Evolutionary conservation across 176 grass and related monocot species (phyloP).

Genomic region (Musa schizocarpa): DNA sequence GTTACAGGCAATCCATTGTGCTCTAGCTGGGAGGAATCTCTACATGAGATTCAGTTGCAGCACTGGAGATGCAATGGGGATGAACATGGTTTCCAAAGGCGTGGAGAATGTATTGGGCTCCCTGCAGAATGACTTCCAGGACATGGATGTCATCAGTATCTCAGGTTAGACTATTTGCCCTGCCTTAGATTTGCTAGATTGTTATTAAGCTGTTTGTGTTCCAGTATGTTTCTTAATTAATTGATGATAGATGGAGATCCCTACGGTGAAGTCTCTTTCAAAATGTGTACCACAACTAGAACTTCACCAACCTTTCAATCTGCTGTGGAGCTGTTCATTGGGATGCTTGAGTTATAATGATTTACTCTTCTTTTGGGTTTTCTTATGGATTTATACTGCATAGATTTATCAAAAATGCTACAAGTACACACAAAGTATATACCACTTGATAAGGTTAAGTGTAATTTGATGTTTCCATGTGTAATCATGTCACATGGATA

Average conservation of each 20-base stretch:
- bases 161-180: neutral
- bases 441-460: no score
- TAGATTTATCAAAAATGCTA: no score
- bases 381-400: no score
- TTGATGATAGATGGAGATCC: neutral
- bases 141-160: constrained; percentile 7
- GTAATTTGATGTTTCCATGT: no score
- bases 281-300: no score
- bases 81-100: constrained; percentile 34
- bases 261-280: no score
- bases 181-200: neutral
- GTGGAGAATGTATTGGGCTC: constrained; percentile 26
- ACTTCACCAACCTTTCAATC: no score
- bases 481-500: no score
- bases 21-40: constrained; percentile 29
- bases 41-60: constrained; percentile 30
- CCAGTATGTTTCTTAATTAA: neutral
- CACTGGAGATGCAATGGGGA: constrained; percentile 32
- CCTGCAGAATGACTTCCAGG: constrained; percentile 18
- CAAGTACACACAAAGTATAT: no score
- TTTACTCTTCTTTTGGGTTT: no score
- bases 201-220: neutral
- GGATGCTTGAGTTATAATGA: no score
- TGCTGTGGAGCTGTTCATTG: no score
- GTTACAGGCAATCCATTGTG: constrained; percentile 24